Base-by-base conservation (phyloP, 495 filamentous ascomycete species). In the Coniosporium apollinis region DNA sequence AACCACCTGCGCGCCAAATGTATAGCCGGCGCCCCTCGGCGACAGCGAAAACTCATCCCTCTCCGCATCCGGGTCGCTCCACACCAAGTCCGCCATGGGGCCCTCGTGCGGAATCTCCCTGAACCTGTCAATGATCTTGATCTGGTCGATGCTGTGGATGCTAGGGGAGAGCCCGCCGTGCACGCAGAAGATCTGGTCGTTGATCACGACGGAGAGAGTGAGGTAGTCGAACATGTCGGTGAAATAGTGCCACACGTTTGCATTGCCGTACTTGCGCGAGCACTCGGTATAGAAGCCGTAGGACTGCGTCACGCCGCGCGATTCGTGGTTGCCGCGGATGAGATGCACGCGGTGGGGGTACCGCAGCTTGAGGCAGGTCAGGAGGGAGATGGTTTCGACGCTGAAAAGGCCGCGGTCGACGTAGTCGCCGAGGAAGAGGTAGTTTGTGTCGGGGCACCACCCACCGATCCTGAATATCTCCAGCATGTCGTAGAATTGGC, bases 221-320 rank as follows among this genome's bases (percentile, higher is more conserved):
- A 97, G 69, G 52, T 87, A 97, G 60, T 97, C 89, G 58, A 97
- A 97, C 87, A 97, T 94, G 59, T 97, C 89, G 34, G 89, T 97
- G 49, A 97, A 97, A 56, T 94, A 87, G 53, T 96, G 91, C 89
- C 89, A 97, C 7, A 97, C 91, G 43, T 89, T 94, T 21, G 89
- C 83, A 56, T 89, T 94, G 39, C 86, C 87, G 56, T 97, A 97
- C 56, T 97, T 97, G 36, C 89, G 77, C 10, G 78, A 82, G 56
- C 89, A 97, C 54, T 97, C 89, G 3, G 89, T 97, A 50, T 97
- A 97, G 60, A 97, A 97, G 33, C 89, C 89, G 57, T 97, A 97
- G 25, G 86, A 94, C 56, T 97, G 89, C 5, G 89, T 97, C 16
- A 97, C 89, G 39, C 89, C 89, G 34, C 89, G 76, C 25, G 84